Percentiles rank a stretch among this genome's conserved stretches.
Evolutionary conservation across 1,284 basidiomycete species (phyloP).

Genomic region (Naganishia liquefaciens): DNA sequence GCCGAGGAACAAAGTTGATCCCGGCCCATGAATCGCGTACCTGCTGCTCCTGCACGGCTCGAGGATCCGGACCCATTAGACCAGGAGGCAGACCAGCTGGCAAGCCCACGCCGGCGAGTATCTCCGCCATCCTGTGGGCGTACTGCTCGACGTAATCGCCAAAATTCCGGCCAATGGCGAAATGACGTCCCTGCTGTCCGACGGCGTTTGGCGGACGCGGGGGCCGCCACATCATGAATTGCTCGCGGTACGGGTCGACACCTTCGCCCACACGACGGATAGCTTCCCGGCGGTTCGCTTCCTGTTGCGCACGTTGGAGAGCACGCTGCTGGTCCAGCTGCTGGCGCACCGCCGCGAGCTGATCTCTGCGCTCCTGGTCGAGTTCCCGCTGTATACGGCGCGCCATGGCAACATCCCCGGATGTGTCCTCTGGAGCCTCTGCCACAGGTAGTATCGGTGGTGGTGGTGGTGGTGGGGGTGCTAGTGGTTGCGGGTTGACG

Average conservation of each 20-base stretch:
- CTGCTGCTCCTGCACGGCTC: constrained; percentile 5
- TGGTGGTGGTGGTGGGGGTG: background rate
- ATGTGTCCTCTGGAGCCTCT: background rate
- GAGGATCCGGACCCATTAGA: background rate
- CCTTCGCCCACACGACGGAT: background rate
- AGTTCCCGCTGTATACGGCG: background rate
- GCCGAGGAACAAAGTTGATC: constrained; percentile 29
- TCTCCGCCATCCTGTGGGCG: background rate
- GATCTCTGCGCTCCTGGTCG: background rate
- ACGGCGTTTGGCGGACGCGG: background rate
- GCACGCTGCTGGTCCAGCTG: background rate
- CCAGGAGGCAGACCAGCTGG: background rate
- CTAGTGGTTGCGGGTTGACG: background rate
- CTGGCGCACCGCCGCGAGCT: too few relatives aligned
- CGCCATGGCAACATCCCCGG: background rate
- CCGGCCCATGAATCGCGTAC: constrained; percentile 32
- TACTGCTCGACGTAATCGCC: background rate
- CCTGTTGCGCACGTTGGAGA: background rate
- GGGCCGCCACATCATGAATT: background rate
- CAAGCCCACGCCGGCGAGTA: too few relatives aligned
- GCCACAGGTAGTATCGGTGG: background rate
- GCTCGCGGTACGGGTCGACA: background rate
- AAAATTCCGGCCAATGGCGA: background rate
- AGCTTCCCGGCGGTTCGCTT: background rate
- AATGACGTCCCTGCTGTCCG: background rate